A percentile compares a stretch with the other conserved stretches of the same genome.
Conservation (phyloP, 805 yeast species). For the Jamesozyma piceae region DNA sequence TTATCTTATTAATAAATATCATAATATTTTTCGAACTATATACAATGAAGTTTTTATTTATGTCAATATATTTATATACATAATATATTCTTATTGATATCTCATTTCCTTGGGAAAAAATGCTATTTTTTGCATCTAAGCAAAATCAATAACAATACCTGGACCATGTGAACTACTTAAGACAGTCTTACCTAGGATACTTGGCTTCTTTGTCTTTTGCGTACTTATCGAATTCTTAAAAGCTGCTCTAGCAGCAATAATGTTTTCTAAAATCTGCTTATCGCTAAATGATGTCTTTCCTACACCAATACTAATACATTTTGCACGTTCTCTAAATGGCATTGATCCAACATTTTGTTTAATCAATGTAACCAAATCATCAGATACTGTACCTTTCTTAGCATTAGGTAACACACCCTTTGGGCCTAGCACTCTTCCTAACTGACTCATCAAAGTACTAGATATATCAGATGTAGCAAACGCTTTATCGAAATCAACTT, state of each 20-base stretch:
- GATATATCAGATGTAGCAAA: constrained; percentile 80
- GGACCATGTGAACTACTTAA: constrained; percentile 73
- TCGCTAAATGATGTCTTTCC: constrained; percentile 75
- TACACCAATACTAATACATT: constrained; percentile 52
- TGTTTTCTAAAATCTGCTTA: constrained; percentile 60
- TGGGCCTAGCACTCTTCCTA: constrained; percentile 82
- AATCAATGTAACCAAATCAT: constrained; percentile 50
- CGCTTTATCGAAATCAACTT: constrained; percentile 58
- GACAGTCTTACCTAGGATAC: constrained; percentile 58
- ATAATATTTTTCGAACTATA: neutral
- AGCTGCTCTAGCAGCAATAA: constrained; percentile 56
- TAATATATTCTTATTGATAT: no score
- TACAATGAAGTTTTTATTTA: neutral
- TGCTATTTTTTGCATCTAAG: no score
- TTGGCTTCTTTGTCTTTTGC: constrained; percentile 60
- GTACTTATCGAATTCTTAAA: constrained; percentile 43
- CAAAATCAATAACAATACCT: constrained; percentile 55
- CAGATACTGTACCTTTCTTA: constrained; percentile 77
- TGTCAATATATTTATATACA: neutral
- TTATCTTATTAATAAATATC: neutral
- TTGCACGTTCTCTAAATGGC: constrained; percentile 66
- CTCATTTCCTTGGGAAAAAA: no score
- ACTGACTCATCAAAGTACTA: constrained; percentile 44
- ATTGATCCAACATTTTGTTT: constrained; percentile 52
- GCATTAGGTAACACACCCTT: constrained; percentile 80